phyloP scores from a whole-genome alignment of 116 monocot species.

The Iris pallida region DNA sequence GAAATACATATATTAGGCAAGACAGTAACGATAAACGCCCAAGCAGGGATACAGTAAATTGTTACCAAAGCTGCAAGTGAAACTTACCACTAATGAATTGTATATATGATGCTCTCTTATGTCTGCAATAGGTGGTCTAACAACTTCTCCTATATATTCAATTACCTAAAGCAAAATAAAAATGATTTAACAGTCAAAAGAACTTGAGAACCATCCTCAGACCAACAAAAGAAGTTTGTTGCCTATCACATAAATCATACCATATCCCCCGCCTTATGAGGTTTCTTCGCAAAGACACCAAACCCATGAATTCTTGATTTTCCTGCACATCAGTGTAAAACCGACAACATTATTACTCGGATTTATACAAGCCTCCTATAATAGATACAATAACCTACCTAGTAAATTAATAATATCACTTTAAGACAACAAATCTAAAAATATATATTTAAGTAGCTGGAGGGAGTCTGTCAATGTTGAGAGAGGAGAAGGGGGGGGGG shows the following conservation, averaged over 20 bases:
- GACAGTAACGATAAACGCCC: not conserved
- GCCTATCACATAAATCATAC: constrained; percentile 27
- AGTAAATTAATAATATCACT: too few species aligned
- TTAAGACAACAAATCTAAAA: too few species aligned
- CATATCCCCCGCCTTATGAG: constrained; percentile 98
- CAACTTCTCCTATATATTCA: constrained; percentile 95
- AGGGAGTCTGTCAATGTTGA: too few species aligned
- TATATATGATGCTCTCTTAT: constrained; percentile 87
- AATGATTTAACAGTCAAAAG: not conserved
- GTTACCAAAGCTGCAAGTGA: not conserved
- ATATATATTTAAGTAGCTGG: too few species aligned
- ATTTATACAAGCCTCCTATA: too few species aligned
- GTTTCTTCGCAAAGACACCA: constrained; percentile 92
- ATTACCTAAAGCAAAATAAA: constrained; percentile 49
- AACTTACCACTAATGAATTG: constrained; percentile 86
- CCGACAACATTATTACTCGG: too few species aligned
- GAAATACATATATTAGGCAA: not conserved
- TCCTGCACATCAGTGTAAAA: constrained; percentile 27
- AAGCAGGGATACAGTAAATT: constrained; percentile 2
- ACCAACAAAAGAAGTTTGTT: not conserved
- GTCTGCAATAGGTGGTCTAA: constrained; percentile 90
- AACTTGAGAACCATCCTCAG: not conserved
- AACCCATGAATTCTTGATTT: constrained; percentile 99
- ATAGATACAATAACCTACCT: too few species aligned
- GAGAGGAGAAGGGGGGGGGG: too few species aligned